Percentiles rank a stretch among this genome's conserved stretches.
Evolutionary conservation across 139 green algal genomes (phyloP).

Genomic region (Yamagishiella unicocca): DNA sequence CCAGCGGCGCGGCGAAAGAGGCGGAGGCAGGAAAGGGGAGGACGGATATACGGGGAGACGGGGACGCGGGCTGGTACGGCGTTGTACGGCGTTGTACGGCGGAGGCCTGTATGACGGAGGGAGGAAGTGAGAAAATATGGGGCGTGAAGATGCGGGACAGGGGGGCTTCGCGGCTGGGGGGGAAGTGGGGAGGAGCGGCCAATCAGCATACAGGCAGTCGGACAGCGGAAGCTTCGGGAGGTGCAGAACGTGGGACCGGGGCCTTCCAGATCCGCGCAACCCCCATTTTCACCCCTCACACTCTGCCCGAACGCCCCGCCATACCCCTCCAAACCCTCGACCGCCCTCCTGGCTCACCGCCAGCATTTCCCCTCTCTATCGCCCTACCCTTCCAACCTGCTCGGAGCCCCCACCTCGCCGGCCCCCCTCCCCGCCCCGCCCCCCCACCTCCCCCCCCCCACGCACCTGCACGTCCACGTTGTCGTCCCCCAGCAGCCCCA

Average conservation of each 20-base stretch:
- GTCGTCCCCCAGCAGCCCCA: constrained; percentile 66
- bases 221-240: neutral
- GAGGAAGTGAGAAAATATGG: too few species aligned
- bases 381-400: neutral
- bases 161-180: too few species aligned
- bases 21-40: too few species aligned
- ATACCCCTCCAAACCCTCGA: too few species aligned
- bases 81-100: too few species aligned
- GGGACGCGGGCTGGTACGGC: too few species aligned
- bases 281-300: neutral
- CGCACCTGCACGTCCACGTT: constrained; percentile 60
- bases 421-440: neutral
- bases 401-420: neutral
- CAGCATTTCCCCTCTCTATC: neutral
- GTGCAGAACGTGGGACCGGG: neutral
- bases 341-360: too few species aligned
- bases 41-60: too few species aligned
- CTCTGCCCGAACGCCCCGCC: too few species aligned
- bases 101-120: too few species aligned
- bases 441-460: neutral
- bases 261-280: neutral
- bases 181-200: neutral
- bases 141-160: too few species aligned
- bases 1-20: too few species aligned
- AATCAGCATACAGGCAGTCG: neutral